Base-by-base conservation (phyloP, 306 rosid species). In the Corylus avellana region DNA sequence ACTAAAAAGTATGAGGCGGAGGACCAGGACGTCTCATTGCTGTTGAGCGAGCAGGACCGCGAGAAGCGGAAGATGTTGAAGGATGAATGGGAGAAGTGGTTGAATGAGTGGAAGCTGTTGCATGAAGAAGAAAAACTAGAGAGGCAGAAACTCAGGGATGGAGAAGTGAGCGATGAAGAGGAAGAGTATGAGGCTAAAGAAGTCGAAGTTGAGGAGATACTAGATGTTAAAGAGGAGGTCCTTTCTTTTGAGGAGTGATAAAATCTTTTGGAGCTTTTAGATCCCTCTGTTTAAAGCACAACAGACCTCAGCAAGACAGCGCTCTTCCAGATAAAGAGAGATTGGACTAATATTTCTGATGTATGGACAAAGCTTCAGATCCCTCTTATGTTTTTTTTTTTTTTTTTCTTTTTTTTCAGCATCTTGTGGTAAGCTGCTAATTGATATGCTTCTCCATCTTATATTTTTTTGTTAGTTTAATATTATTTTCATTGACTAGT, bases 111-210 rank as follows among this genome's bases (percentile, higher is more conserved):
- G 98, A 91, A 86, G 86, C 80, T 17, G 75, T 42, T 80, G 84
- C 92, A 92, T 0, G 98, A 94, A 57, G 84, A 76, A 54, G 89
- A 87, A 56, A 85, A 79, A 74, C 54, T 67, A 2, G 62, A 39
- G 14, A 83, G 98, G 82, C 84, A 86, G 84, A 72, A 78, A 46
- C 93, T 94, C 1, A 79, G 98, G 80, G 96, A 94, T 1, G 98
- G 98, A 7, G 98, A 94, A 77, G 97, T 87, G 4, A 92, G 98
- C 39, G 98, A 94, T 3, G 98, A 94, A 69, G 98, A 94, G 67
- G 98, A 92, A 72, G 97, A 94, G 80, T 94, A 92, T 0, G 97
- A 94, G 81, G 98, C 98, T 7, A 94, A 92, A 86, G 97, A 92
- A 66, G 86, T 94, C 0, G 96, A 92, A 72, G 92, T 94, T 0